Evolutionary conservation across 2,329 filamentous ascomycete species (phyloP), one percentile per base, ranked within the genome.

Genomic region (Hymenoscyphus occultus): DNA sequence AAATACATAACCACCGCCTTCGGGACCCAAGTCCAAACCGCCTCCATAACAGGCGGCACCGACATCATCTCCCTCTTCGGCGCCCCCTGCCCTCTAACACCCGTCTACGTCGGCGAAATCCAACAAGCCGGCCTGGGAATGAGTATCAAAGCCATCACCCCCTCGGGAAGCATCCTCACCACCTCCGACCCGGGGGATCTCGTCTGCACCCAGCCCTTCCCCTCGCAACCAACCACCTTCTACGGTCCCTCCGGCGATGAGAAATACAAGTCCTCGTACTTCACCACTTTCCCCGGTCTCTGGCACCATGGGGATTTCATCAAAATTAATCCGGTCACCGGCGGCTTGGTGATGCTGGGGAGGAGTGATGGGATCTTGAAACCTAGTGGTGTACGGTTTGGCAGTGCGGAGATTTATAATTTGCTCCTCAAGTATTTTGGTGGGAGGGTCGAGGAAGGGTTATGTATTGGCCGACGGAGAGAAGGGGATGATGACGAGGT

Each of bases 291-390:
- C 75, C 80, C 83, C 0, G 75, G 80, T 1, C 83, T 92, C 14
- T 98, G 95, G 95, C 93, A 97, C 74, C 94, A 99, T 74, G 94
- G 94, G 39, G 95, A 99, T 77, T 98, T 97, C 74, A 86, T 97
- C 40, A 81, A 82, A 51, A 83, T 88, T 42, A 90, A 93, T 71
- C 84, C 87, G 0, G 74, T 79, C 16, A 95, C 91, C 0, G 88
- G 91, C 13, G 92, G 93, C 0, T 79, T 98, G 10, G 83, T 92
- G 70, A 98, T 98, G 94, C 84, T 98, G 0, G 94, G 95, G 2
- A 86, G 94, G 32, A 95, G 90, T 61, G 94, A 99, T 72, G 95
- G 95, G 3, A 91, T 98, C 5, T 80, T 99, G 14, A 99, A 99
- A 76, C 95, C 95, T 0, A 86, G 90, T 0, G 95, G 95, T 2